Percentiles rank a stretch among this genome's conserved stretches.
Conservation (phyloP, 495 filamentous ascomycete genomes). For the Trichocladium antarcticum region DNA sequence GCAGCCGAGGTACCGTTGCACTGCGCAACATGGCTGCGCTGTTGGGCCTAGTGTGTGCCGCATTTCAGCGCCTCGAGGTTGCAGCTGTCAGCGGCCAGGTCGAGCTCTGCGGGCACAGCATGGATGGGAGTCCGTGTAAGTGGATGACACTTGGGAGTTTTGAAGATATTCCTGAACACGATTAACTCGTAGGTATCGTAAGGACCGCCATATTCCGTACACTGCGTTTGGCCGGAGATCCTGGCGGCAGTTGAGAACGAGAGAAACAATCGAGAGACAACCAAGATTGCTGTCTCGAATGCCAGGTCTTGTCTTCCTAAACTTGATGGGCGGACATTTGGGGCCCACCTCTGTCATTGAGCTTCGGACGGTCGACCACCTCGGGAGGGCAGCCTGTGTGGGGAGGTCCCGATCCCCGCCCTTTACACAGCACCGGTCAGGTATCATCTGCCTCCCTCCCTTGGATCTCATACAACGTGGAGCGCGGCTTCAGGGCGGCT, state of each 20-base stretch:
- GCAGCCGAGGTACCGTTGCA: not conserved
- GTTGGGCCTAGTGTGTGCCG: slow-evolving; percentile 6
- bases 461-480: not conserved
- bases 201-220: too few relatives aligned
- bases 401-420: not conserved
- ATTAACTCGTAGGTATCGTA: too few relatives aligned
- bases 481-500: slow-evolving; percentile 3
- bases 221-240: too few relatives aligned
- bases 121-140: not conserved
- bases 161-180: too few relatives aligned
- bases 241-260: too few relatives aligned
- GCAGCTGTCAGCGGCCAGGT: slow-evolving; percentile 1
- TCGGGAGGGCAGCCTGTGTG: not conserved
- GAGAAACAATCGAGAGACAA: not conserved
- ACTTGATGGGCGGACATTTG: not conserved
- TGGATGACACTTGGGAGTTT: too few relatives aligned
- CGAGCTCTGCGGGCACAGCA: not conserved
- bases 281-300: not conserved
- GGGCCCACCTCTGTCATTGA: not conserved
- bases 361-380: slow-evolving; percentile 1
- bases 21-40: not conserved
- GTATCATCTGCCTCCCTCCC: not conserved
- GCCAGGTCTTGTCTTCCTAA: not conserved
- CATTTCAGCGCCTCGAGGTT: slow-evolving; percentile 4
- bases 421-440: not conserved